phyloP scores from a whole-genome alignment of 306 rosid species.

The Vachellia collinsii region DNA sequence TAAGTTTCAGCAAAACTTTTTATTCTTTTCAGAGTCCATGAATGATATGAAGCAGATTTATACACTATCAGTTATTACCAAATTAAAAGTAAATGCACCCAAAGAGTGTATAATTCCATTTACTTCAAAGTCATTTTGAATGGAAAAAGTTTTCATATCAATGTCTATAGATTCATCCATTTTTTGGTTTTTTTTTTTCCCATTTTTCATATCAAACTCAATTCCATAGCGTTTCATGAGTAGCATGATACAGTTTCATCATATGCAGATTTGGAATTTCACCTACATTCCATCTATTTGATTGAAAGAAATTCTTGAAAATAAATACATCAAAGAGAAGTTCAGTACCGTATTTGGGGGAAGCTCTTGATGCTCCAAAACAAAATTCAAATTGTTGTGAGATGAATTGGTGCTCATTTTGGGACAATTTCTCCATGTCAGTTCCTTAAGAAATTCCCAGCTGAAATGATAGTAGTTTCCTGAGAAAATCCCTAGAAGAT shows the following conservation, averaged over 20 bases:
- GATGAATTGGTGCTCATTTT: conserved; percentile 6
- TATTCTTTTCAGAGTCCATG: neutral
- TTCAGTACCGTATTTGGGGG: neutral
- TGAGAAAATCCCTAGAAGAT: neutral
- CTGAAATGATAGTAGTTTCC: conserved; percentile 1
- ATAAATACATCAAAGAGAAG: neutral
- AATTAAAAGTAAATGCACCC: neutral
- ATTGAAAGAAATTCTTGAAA: conserved; percentile 8
- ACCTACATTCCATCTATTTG: neutral
- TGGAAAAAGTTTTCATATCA: neutral
- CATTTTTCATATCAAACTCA: neutral
- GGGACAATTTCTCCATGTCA: neutral
- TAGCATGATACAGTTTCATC: neutral
- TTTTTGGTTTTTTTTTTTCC: neutral
- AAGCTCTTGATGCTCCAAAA: neutral
- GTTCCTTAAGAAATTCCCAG: neutral
- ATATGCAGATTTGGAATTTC: neutral
- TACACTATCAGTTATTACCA: neutral
- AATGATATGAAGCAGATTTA: neutral
- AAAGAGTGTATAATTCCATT: neutral
- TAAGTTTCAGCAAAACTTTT: neutral
- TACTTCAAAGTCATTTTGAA: neutral
- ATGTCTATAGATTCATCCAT: neutral
- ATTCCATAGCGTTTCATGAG: neutral
- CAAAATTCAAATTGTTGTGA: too few species aligned